phyloP scores from a whole-genome alignment of 805 yeast genomes.

The Hanseniaspora vineae region DNA sequence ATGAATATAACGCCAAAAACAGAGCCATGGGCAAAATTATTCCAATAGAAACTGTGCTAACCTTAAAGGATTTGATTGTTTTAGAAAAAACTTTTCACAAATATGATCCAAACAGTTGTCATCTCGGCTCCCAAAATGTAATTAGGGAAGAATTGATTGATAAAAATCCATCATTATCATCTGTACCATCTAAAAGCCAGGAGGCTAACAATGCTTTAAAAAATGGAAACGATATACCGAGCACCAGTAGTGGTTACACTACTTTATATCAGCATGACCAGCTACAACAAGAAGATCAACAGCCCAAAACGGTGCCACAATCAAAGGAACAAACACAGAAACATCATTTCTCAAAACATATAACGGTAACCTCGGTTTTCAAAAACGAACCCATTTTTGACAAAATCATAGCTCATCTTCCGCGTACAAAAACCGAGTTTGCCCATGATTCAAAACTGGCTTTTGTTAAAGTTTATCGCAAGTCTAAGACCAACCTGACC shows the following conservation, averaged over 20 bases:
- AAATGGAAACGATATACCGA: no score
- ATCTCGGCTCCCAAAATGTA: no score
- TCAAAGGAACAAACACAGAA: not conserved
- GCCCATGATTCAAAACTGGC: not conserved
- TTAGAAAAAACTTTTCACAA: not conserved
- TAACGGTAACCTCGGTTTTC: not conserved
- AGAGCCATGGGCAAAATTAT: no score
- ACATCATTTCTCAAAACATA: not conserved
- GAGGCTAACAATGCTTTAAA: no score
- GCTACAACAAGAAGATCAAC: not conserved
- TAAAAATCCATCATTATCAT: not conserved
- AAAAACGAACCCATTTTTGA: not conserved
- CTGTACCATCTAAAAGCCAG: no score
- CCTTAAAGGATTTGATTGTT: not conserved
- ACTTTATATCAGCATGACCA: no score
- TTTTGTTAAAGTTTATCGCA: not conserved
- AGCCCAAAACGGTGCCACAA: not conserved
- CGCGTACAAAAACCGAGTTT: not conserved
- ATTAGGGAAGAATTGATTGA: not conserved
- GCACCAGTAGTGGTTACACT: no score
- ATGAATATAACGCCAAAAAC: no score
- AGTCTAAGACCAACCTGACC: not conserved
- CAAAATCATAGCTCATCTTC: not conserved
- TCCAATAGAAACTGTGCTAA: not conserved
- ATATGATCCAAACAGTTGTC: not conserved